Percentiles rank a stretch among this genome's conserved stretches.
Conservation (phyloP, 768 basidiomycete species). For the Agaricus bisporus region DNA sequence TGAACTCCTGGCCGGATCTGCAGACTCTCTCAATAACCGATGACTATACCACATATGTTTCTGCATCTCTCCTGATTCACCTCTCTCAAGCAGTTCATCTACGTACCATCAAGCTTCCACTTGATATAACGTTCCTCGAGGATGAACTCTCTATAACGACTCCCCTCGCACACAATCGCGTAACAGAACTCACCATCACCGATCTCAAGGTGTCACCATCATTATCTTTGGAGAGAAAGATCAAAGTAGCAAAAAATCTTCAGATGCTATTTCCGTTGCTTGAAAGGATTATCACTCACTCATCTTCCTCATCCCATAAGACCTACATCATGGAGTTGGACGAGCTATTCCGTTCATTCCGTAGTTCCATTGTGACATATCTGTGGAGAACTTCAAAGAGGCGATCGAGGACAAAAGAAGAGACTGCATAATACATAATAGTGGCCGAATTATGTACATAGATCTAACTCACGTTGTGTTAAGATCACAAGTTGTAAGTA, state of each 20-base stretch:
- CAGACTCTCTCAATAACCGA: not conserved
- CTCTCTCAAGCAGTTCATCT: not conserved
- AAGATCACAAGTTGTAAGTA: no score
- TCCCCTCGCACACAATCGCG: not conserved
- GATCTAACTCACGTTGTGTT: no score
- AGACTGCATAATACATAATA: not conserved
- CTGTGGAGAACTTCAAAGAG: not conserved
- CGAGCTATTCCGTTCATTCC: not conserved
- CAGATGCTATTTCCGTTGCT: slow-evolving; percentile 2
- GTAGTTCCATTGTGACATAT: not conserved
- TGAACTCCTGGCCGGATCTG: not conserved
- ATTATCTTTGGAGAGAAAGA: not conserved
- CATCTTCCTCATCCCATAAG: not conserved
- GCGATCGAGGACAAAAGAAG: not conserved
- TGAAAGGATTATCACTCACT: not conserved
- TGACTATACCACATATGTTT: not conserved
- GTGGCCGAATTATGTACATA: no score
- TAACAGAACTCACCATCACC: not conserved
- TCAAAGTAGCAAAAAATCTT: not conserved
- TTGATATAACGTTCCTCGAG: not conserved
- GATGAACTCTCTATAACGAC: not conserved
- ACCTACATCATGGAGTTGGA: not conserved
- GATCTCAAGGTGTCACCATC: not conserved
- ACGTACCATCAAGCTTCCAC: not conserved
- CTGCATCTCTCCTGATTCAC: not conserved